Evolutionary conservation across 768 basidiomycete genomes (phyloP), one percentile per base, ranked within the genome.

Genomic region (Coprinopsis strossmayeri): DNA sequence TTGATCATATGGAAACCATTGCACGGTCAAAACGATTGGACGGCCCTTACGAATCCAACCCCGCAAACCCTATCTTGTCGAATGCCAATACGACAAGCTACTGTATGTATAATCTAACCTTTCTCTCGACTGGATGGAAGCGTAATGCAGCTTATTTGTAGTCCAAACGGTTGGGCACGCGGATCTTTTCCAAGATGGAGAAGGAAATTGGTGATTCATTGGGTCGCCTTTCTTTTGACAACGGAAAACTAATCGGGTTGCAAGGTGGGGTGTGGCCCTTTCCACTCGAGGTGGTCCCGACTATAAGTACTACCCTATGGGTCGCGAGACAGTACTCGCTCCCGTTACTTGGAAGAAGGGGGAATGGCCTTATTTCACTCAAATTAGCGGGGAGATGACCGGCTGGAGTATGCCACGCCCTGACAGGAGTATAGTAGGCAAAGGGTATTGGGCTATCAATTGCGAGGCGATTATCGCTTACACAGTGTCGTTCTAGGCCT

Each of bases 81-180:
- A 61, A 62, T 38, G 59, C 60, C 2, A 62, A 61, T 34, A 61
- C 60, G 1, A 50, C 54, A 1, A 43, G 50, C 5, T 57, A 49
- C 24, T 61, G 59, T 59, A 51, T 1, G 3, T 40, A 21, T 21
- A n/a, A n/a, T 39, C 17, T 17, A 10, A 25, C 32, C 30, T 12
- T 3, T 1, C 15, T 30, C 23, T 11, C n/a, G n/a, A 1, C 12
- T 28, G 9, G n/a, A 34, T 42, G 11, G 27, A 7, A 11, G 5
- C 17, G 34, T 15, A 43, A 7, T 44, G 13, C 2, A 38, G 4
- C 3, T 30, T 5, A 0, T 42, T 5, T 34, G 11, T 44, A 65
- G 64, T 69, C 38, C 65, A 66, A 52, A 66, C 67, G 3, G 65
- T 69, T 9, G 69, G 69, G 2, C 69, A 71, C 50, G 61, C 66